Evolutionary conservation across 2,329 filamentous ascomycete species (phyloP), one percentile per base, ranked within the genome.

Genomic region (Penicillium sp.): DNA sequence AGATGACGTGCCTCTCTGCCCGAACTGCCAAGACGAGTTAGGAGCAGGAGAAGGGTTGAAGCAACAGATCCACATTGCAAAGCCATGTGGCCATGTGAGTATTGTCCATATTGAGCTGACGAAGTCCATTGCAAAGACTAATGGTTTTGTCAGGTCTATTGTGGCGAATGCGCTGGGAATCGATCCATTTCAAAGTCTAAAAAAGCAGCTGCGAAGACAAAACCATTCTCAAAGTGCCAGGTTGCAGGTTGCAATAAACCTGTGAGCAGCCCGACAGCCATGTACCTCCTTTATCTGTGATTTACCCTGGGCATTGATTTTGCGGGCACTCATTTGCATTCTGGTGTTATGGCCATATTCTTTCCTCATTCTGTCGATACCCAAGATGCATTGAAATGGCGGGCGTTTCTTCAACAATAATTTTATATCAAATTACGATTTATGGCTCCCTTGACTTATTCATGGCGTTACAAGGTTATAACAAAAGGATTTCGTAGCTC

Each of bases 1-100:
- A 35, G 85, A 90, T 16, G 83, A 89, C 37, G 79, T 89, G 0
- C 81, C 93, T 2, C 81, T 96, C 1, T 99, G 94, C 70, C 90
- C 93, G 0, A 90, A 90, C 56, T 99, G 94, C 66, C 87, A 89
- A 18, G 83, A 89, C 56, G 93, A 97, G 74, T 78, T 99, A 16
- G 89, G 90, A 6, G 85, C 88, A 49, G 89, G 92, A 14, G 85
- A 81, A 53, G 79, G 81, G 29, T 70, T 78, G 34, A 92, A 96
- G 74, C 87, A 90, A 69, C 89, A 96, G 66, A 93, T 97, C 60
- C 97, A 92, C 92, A 88, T 94, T 1, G 82, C 94, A 35, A 96
- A 92, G 74, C 82, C 82, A 50, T 99, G 94, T 72, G 94, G 94
- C 61, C 94, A 99, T 77, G 94, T 97, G 40, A 45, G 53, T 52